Base-by-base conservation (phyloP, 192 early-diverging fungal genomes). In the Linnemannia exigua region DNA sequence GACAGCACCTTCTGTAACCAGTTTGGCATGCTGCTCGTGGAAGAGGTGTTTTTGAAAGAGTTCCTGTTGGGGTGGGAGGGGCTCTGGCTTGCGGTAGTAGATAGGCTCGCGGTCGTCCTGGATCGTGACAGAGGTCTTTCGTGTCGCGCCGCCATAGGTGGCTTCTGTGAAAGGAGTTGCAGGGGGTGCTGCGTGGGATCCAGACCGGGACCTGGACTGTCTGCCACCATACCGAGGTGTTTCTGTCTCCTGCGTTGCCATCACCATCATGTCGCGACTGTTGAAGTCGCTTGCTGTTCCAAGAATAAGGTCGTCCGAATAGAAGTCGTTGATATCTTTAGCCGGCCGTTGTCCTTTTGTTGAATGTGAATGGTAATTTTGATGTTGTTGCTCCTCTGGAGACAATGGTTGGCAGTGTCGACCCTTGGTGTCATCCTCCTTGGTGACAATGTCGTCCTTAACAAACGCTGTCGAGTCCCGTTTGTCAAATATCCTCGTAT, bases 31-130 rank as follows among this genome's bases (percentile, higher is more conserved):
- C n/a, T 73, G 36, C 19, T 82, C 74, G 11, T 75, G 66, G 5
- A 47, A 17, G 20, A 46, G n/a, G 22, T 28, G 36, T n/a, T 70
- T 50, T 16, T 70, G 22, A 31, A 25, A n/a, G 5, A 25, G 37
- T 17, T 17, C 51, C 35, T 46, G 35, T 66, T 52, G 54, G n/a
- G n/a, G 28, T 3, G 37, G 9, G 22, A 46, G 4, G 8, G 28
- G 67, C 31, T 17, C 68, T 20, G 80, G 74, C 19, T 67, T 63
- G 22, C 47, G 74, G 36, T 82, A 82, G 35, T 76, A 82, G 14
- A 82, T 72, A 5, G 70, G 75, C 52, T 77, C 76, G 52, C 76
- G 81, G 28, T 63, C 58, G 17, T 77, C 76, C 38, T 67, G 47
- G n/a, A 77, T 69, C 1, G 31, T 67, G 35, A 69, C 19, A 1